Base-by-base conservation (phyloP, 1,139 yeast species). In the Saccharomycopsis hybrid region DNA sequence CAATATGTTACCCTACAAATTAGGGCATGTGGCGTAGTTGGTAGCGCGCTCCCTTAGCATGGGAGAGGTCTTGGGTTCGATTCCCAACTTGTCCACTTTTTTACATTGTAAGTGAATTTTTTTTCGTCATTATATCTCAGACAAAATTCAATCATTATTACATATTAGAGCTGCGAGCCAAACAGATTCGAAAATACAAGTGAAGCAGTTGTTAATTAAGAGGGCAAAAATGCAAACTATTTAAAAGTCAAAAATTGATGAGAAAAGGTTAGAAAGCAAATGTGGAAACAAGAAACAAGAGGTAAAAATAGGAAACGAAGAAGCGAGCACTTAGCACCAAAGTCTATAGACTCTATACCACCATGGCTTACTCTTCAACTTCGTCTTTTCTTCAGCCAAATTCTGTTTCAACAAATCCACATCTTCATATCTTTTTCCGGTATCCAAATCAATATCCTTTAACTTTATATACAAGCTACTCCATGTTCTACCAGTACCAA, bases 401-500 rank as follows among this genome's bases (percentile, higher is more conserved):
- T 72, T 74, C 58, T 72, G 74, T 58, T 67, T 73, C 62, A 75
- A 68, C 8, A 61, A 51, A 52, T 73, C 78, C 38, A 74, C 49
- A 55, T 74, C 77, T 48, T 69, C 61, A 44, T 72, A 75, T 60
- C 77, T 68, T 62, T 76, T 67, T 30, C 80, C 80, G 11, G 77
- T 70, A 60, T 75, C 79, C 55, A 76, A 65, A 59, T 76, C 80
- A 47, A 75, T 67, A 38, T 74, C 74, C 29, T 57, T 60, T 52
- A 70, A 65, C 49, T 65, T 68, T 54, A 74, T 59, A 24, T 52
- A 50, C 49, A 59, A 51, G 41, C 56, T 53, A 4, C 11, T 48
- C 51, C 54, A 64, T 49, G 70, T 65, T 5, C 36, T 35, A 29
- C 43, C 43, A 5, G 33, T n/a, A 51, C 50, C 58, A 5, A 66